These are phyloP conservation scores for Castanospermum australe DNA, from an alignment of 306 rosid species.

Conservation along the genomic window DNA sequence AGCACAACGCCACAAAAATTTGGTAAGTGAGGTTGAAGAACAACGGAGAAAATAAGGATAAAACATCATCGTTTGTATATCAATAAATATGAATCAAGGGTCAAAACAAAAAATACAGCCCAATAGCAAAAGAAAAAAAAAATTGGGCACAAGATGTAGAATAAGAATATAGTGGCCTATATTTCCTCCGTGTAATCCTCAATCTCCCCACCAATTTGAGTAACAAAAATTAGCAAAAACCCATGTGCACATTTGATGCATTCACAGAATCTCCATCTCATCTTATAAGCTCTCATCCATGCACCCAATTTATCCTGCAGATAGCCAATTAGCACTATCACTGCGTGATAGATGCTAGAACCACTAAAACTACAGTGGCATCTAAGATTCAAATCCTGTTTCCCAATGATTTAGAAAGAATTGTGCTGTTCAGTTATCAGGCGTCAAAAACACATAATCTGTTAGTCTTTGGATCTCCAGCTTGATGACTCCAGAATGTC, in stretches of 20 bases:
- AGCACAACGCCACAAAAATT: neutral
- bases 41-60: neutral
- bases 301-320: neutral
- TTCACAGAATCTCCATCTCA: neutral
- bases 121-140: neutral
- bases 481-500: neutral
- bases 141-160: neutral
- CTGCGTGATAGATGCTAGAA: neutral
- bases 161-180: neutral
- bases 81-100: neutral
- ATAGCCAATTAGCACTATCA: neutral
- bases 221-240: neutral
- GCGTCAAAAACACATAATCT: neutral
- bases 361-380: neutral
- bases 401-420: neutral
- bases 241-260: neutral
- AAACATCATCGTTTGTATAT: neutral
- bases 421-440: neutral
- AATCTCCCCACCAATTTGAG: neutral
- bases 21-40: neutral
- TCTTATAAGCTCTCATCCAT: conserved; percentile 2
- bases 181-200: neutral
- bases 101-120: neutral
- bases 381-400: neutral
- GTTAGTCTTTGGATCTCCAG: neutral